Evolutionary conservation across 257 asterid species (phyloP).

Genomic region (Solanum clarkiae): DNA sequence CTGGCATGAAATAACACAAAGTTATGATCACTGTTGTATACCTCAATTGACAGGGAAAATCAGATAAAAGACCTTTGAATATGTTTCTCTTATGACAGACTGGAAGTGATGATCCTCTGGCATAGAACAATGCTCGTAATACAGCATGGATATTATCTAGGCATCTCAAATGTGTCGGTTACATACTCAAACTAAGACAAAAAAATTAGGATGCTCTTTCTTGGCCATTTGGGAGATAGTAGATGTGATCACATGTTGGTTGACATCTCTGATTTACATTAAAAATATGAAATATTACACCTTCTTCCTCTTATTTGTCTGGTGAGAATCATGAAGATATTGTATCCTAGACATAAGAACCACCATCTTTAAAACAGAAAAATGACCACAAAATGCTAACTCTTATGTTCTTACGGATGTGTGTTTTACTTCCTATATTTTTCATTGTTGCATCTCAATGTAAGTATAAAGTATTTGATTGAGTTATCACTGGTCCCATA

Average conservation of each 20-base stretch:
- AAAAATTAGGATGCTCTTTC: neutral
- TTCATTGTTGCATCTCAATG: neutral
- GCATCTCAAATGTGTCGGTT: neutral
- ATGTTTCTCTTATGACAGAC: neutral
- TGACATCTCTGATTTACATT: neutral
- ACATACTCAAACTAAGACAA: neutral
- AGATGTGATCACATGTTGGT: neutral
- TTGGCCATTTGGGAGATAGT: neutral
- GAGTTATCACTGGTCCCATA: neutral
- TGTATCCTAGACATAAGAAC: neutral
- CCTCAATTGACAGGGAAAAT: neutral
- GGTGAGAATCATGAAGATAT: neutral
- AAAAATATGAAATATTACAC: neutral
- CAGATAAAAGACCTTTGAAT: neutral
- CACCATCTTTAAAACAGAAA: neutral
- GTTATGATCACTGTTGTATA: neutral
- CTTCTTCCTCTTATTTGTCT: neutral
- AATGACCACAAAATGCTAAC: neutral
- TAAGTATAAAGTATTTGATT: neutral
- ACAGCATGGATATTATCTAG: neutral
- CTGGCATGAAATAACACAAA: slow-evolving; percentile 10
- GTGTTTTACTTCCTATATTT: neutral
- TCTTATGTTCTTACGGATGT: neutral
- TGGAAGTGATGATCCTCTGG: neutral
- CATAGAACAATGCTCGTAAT: neutral